These are phyloP conservation scores for Wolfiporia cocos DNA, from an alignment of 1,284 basidiomycete species.

Conservation along the genomic window DNA sequence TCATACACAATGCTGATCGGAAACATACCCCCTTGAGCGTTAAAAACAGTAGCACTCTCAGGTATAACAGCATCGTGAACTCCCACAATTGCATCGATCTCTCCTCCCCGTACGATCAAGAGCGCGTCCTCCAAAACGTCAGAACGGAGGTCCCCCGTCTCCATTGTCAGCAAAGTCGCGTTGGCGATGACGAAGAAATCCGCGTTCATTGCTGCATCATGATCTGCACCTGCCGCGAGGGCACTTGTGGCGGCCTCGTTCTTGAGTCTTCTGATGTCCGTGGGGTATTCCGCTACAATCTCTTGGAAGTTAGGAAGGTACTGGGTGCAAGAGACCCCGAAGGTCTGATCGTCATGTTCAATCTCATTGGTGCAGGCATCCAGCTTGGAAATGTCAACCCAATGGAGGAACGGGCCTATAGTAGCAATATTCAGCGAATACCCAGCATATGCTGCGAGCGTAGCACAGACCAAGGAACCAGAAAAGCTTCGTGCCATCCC, in stretches of 20 bases:
- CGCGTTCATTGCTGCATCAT: conserved; percentile 24
- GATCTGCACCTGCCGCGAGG: conserved; percentile 13
- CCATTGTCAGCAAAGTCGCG: conserved; percentile 64
- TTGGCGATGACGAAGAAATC: conserved; percentile 55
- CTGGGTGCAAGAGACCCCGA: conserved; percentile 56
- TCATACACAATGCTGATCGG: neutral
- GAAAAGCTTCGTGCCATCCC: conserved; percentile 56
- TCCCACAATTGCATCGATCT: conserved; percentile 46
- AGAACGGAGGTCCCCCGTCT: conserved; percentile 34
- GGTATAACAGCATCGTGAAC: conserved; percentile 34
- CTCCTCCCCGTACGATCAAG: conserved; percentile 45
- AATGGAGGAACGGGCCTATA: conserved; percentile 61
- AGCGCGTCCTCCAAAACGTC: conserved; percentile 46
- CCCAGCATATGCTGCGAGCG: neutral
- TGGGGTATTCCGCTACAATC: conserved; percentile 49
- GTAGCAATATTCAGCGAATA: neutral
- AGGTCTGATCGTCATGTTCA: conserved; percentile 39
- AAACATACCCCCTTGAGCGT: conserved; percentile 53
- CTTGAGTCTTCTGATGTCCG: conserved; percentile 53
- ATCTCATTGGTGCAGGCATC: conserved; percentile 40
- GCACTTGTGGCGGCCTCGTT: conserved; percentile 34
- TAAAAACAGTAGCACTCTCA: conserved; percentile 41
- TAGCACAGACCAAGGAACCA: conserved; percentile 61
- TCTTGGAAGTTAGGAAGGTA: conserved; percentile 47
- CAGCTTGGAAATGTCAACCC: conserved; percentile 48